A percentile compares a stretch with the other conserved stretches of the same genome.
These are phyloP conservation scores for Aspergillus sp. DNA, from an alignment of 2,329 filamentous ascomycete species.

Conservation along the genomic window DNA sequence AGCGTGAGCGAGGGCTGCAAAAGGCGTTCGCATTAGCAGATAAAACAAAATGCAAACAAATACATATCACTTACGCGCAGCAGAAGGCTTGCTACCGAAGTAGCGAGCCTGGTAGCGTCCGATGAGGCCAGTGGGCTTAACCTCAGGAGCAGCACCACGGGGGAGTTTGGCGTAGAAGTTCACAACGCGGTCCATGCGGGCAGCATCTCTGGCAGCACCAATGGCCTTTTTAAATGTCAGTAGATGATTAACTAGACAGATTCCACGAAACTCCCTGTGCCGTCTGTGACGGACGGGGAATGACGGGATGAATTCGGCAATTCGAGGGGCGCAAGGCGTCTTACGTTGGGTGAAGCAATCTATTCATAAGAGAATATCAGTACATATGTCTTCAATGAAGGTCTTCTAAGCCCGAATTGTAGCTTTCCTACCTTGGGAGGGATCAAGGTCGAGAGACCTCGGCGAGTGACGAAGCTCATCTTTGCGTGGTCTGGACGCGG, in stretches of 20 bases:
- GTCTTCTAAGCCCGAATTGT: slow-evolving; percentile 8
- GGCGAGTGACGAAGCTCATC: slow-evolving; percentile 91
- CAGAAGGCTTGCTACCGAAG: slow-evolving; percentile 92
- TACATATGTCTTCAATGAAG: slow-evolving; percentile 17
- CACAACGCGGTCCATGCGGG: slow-evolving; percentile 96
- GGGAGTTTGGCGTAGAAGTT: slow-evolving; percentile 99
- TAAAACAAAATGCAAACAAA: background rate
- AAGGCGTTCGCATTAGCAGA: slow-evolving; percentile 13
- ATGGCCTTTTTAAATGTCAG: slow-evolving; percentile 69
- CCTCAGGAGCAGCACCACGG: slow-evolving; percentile 81
- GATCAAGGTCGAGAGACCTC: slow-evolving; percentile 96
- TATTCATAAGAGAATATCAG: slow-evolving; percentile 37
- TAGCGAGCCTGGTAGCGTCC: slow-evolving; percentile 83
- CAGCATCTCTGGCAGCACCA: slow-evolving; percentile 89
- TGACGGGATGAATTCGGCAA: slow-evolving; percentile 15
- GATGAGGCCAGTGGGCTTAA: slow-evolving; percentile 77
- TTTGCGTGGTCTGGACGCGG: slow-evolving; percentile 46
- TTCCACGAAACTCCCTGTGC: slow-evolving; percentile 11
- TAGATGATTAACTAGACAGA: slow-evolving; percentile 12
- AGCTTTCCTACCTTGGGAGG: slow-evolving; percentile 81
- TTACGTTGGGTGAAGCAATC: slow-evolving; percentile 44
- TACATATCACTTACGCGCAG: slow-evolving; percentile 69
- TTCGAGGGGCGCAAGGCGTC: slow-evolving; percentile 17
- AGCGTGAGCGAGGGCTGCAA: slow-evolving; percentile 79
- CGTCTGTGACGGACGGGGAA: slow-evolving; percentile 25